These are phyloP conservation scores for Eremochloa ophiuroides DNA, from an alignment of 176 grass and related monocot species.

Conservation along the genomic window DNA sequence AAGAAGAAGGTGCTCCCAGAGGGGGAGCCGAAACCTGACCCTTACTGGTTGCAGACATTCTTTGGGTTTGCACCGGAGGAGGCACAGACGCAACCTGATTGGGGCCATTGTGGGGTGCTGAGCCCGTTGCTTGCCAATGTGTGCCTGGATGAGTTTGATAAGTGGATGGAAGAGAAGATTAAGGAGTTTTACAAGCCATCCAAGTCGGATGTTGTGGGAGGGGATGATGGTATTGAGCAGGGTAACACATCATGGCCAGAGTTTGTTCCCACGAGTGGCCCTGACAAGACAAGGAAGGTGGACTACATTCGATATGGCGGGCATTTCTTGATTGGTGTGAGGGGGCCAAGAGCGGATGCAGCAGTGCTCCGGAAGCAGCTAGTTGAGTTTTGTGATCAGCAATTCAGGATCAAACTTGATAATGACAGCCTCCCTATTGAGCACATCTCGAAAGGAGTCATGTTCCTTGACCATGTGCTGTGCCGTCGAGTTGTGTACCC, in stretches of 20 bases:
- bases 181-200: constrained; percentile 82
- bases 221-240: constrained; percentile 53
- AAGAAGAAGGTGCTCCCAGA: constrained; percentile 89
- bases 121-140: constrained; percentile 85
- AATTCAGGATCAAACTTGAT: constrained; percentile 76
- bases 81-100: constrained; percentile 67
- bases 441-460: constrained; percentile 97
- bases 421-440: constrained; percentile 92
- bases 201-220: constrained; percentile 69
- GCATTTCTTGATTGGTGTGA: constrained; percentile 83
- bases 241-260: constrained; percentile 94
- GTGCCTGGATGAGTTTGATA: constrained; percentile 84
- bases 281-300: constrained; percentile 91
- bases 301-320: constrained; percentile 88
- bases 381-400: constrained; percentile 83
- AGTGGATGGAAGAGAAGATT: constrained; percentile 87
- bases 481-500: constrained; percentile 94
- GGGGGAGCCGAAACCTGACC: constrained; percentile 91
- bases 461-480: constrained; percentile 95
- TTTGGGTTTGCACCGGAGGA: constrained; percentile 96
- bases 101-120: constrained; percentile 82
- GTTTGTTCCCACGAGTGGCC: constrained; percentile 88
- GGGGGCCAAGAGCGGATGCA: constrained; percentile 79
- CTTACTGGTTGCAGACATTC: constrained; percentile 87
- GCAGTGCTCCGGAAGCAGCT: constrained; percentile 85